These are phyloP conservation scores for Leucoagaricus sp. DNA, from an alignment of 1,284 basidiomycete species.

Conservation along the genomic window DNA sequence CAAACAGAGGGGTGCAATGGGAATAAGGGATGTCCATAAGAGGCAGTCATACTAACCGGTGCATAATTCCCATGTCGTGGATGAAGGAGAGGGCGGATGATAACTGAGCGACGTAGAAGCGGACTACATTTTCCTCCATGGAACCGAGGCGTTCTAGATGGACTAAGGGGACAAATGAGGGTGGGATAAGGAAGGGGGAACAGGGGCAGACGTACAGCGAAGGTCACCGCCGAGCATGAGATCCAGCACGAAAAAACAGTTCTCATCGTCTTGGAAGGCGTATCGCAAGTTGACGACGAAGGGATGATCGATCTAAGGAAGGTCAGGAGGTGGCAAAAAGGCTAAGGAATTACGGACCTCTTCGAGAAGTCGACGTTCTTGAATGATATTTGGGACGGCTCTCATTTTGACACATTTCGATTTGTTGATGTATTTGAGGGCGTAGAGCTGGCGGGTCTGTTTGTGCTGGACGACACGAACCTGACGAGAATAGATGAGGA, in stretches of 20 bases:
- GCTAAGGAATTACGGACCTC: slow-evolving; percentile 59
- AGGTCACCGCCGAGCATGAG: slow-evolving; percentile 98
- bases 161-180: slow-evolving; percentile 50
- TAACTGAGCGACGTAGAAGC: slow-evolving; percentile 90
- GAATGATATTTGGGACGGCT: slow-evolving; percentile 95
- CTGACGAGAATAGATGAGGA: slow-evolving; percentile 42
- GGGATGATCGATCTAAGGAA: slow-evolving; percentile 86
- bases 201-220: slow-evolving; percentile 66
- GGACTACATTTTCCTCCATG: slow-evolving; percentile 83
- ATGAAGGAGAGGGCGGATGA: slow-evolving; percentile 90
- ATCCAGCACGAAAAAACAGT: slow-evolving; percentile 98
- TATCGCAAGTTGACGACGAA: slow-evolving; percentile 97
- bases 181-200: slow-evolving; percentile 31
- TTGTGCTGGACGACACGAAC: slow-evolving; percentile 99
- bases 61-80: slow-evolving; percentile 92
- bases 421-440: slow-evolving; percentile 99
- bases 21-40: slow-evolving; percentile 10
- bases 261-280: slow-evolving; percentile 99
- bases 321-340: slow-evolving; percentile 22
- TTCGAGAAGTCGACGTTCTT: slow-evolving; percentile 89
- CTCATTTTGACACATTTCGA: slow-evolving; percentile 97
- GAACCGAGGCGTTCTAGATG: slow-evolving; percentile 89
- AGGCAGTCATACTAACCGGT: slow-evolving; percentile 66
- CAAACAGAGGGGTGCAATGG: slow-evolving; percentile 6
- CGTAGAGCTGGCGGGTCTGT: slow-evolving; percentile 92